phyloP scores from a whole-genome alignment of 495 filamentous ascomycete species.

The Mycothermus thermophilus region DNA sequence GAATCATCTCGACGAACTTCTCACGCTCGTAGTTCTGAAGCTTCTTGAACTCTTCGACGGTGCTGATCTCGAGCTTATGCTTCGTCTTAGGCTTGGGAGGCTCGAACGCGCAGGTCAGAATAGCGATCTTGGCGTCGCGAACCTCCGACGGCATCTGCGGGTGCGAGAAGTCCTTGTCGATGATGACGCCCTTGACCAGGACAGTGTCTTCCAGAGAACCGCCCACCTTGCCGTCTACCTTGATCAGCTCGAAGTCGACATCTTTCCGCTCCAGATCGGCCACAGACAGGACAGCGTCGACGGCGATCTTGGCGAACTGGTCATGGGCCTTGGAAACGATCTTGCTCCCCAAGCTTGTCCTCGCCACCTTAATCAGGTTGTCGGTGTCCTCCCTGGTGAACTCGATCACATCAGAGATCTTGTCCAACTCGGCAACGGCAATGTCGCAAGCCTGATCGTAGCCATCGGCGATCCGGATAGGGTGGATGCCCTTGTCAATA shows the following conservation, averaged over 20 bases:
- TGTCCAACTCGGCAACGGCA: slow-evolving; percentile 79
- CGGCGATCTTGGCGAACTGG: slow-evolving; percentile 92
- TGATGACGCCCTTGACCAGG: slow-evolving; percentile 91
- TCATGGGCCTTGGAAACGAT: slow-evolving; percentile 99
- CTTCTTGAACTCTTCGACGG: slow-evolving; percentile 94
- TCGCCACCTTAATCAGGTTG: slow-evolving; percentile 85
- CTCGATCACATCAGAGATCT: slow-evolving; percentile 78
- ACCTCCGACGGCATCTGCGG: slow-evolving; percentile 97
- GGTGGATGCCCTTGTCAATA: slow-evolving; percentile 99
- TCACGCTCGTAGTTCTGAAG: slow-evolving; percentile 86
- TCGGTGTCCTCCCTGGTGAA: slow-evolving; percentile 63
- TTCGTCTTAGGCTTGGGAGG: slow-evolving; percentile 99
- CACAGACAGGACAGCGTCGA: slow-evolving; percentile 92
- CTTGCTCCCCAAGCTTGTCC: slow-evolving; percentile 94
- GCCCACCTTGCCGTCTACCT: slow-evolving; percentile 96
- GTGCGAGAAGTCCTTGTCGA: slow-evolving; percentile 99
- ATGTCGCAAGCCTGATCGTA: slow-evolving; percentile 97
- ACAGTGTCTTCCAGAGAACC: slow-evolving; percentile 89
- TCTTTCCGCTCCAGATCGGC: slow-evolving; percentile 93
- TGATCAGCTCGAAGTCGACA: slow-evolving; percentile 98
- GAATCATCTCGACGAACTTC: slow-evolving; percentile 97
- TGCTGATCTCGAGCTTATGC: slow-evolving; percentile 97
- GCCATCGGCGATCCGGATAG: slow-evolving; percentile 94
- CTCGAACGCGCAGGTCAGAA: slow-evolving; percentile 96
- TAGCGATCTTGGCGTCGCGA: slow-evolving; percentile 86